Conservation (phyloP, 805 yeast species). For the Yarrowia sp. region DNA sequence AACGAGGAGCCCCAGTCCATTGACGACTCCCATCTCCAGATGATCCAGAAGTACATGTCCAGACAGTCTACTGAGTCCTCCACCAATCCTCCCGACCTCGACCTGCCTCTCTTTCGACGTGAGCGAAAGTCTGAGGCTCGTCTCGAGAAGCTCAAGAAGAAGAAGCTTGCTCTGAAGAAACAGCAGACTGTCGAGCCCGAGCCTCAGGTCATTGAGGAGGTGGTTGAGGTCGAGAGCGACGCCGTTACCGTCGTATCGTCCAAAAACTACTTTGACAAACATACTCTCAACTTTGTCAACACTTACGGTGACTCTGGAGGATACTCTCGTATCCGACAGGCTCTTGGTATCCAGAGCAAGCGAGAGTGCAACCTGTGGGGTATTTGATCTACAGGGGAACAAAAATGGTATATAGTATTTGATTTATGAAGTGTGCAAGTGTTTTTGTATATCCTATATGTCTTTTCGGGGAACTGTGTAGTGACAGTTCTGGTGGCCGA, state of each 20-base stretch:
- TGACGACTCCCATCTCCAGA: constrained; percentile 21
- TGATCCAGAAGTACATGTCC: constrained; percentile 10
- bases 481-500: too few species aligned
- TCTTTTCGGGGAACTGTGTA: too few species aligned
- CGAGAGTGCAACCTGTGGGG: constrained; percentile 31
- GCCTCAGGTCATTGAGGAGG: neutral
- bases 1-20: neutral
- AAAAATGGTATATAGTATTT: neutral
- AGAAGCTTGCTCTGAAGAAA: constrained; percentile 3
- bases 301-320: constrained; percentile 31
- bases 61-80: neutral
- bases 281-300: constrained; percentile 29
- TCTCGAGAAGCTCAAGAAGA: constrained; percentile 6
- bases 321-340: constrained; percentile 9
- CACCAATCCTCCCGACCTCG: neutral
- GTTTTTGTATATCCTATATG: too few species aligned
- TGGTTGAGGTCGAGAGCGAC: neutral
- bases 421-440: neutral
- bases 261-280: constrained; percentile 15
- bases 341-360: constrained; percentile 13
- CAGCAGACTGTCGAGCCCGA: neutral
- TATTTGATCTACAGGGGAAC: neutral
- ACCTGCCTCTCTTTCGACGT: neutral
- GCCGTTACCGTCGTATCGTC: neutral
- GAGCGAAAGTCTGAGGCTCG: constrained; percentile 25